These are phyloP conservation scores for Hysterangium stoloniferum DNA, from an alignment of 768 basidiomycete species.

Conservation along the genomic window DNA sequence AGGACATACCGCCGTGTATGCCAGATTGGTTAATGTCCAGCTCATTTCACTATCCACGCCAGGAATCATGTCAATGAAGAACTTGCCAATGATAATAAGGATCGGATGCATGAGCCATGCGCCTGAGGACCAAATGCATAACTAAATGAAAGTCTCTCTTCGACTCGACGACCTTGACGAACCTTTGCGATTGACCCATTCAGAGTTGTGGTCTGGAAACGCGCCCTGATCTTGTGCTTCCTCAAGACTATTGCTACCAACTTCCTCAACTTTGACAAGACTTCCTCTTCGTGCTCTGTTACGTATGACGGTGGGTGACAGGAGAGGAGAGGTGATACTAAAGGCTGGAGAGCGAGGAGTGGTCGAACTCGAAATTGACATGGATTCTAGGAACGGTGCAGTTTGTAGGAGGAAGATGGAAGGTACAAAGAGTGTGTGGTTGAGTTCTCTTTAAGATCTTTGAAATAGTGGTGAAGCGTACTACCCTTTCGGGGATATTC, in stretches of 20 bases:
- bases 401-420: background rate
- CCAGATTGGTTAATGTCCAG: constrained; percentile 89
- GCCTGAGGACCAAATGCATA: constrained; percentile 39
- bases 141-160: constrained; percentile 1
- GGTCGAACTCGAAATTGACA: constrained; percentile 48
- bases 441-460: background rate
- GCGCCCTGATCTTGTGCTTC: constrained; percentile 73
- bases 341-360: constrained; percentile 43
- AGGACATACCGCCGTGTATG: constrained; percentile 80
- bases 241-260: constrained; percentile 63
- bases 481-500: no score
- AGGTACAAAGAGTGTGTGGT: background rate
- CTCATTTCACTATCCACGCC: constrained; percentile 91
- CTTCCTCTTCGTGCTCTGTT: constrained; percentile 58
- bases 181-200: constrained; percentile 96
- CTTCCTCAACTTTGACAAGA: constrained; percentile 79
- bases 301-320: constrained; percentile 25
- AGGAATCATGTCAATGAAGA: constrained; percentile 89
- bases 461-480: no score
- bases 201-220: constrained; percentile 79
- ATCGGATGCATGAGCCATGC: constrained; percentile 98
- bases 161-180: constrained; percentile 7
- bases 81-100: constrained; percentile 83
- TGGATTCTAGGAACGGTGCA: constrained; percentile 16
- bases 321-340: constrained; percentile 23